Base-by-base conservation (phyloP, 768 basidiomycete species). In the Amylocystis lapponica region DNA sequence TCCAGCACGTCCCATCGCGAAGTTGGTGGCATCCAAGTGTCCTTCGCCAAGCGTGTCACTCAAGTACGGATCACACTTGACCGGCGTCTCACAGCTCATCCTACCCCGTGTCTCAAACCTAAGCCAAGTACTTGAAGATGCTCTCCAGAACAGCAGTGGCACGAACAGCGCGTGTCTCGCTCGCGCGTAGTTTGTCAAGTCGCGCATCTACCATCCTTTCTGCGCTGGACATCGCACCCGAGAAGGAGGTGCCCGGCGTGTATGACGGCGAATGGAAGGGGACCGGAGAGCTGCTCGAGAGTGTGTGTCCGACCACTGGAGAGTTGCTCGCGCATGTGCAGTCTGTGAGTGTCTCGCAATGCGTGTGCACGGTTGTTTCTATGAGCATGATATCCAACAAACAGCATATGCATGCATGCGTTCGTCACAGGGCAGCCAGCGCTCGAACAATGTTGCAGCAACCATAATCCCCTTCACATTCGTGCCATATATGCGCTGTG, bases 191-290 rank as follows among this genome's bases (percentile, higher is more conserved):
- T 29, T 60, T 88, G 58, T 92, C 88, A 6, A 74, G 70, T 43
- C 73, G 89, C 50, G 89, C 86, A 3, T 78, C 88, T 6, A 63
- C 65, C 34, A 66, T 92, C 41, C 72, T 93, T 50, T 68, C 74
- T 27, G 70, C 81, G 1, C 60, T 90, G 39, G 81, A 78, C 51
- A 77, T 91, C 43, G 69, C 68, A 8, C 52, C 71, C 6, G 59
- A 66, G n/a, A 66, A 67, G 11, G 81, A 83, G 39, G 54, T 87
- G 13, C 64, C 71, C 10, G 89, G 90, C 2, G 85, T 92, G 14
- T 93, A 87, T 55, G 83, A 92, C 56, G 89, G 89, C 27, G 65
- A 73, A 52, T 93, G 90, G 90, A 68, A 72, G 44, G 90, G 89
- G 17, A 72, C 76, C 16, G 90, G 90, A 3, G 82, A 84, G 40